phyloP scores from a whole-genome alignment of 768 basidiomycete genomes.

The Imleria badia region DNA sequence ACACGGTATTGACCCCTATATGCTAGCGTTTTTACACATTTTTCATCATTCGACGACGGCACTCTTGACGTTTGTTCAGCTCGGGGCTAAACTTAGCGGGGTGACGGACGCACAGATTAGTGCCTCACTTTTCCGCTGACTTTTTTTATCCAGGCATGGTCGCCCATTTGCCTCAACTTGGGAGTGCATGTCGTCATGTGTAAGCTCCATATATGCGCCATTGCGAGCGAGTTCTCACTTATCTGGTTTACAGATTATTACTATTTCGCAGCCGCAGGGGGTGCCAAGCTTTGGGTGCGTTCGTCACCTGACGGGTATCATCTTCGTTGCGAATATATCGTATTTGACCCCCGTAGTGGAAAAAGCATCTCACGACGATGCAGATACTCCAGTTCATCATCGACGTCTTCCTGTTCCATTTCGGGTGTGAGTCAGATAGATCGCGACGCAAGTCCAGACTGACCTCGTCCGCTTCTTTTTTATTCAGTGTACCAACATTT shows the following conservation, averaged over 20 bases:
- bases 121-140: background rate
- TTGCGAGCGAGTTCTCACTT: background rate
- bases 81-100: conserved; percentile 85
- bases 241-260: conserved; percentile 76
- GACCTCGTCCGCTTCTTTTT: background rate
- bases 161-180: conserved; percentile 83
- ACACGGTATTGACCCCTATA: background rate
- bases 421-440: conserved; percentile 20
- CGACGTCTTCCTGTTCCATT: conserved; percentile 20
- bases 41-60: conserved; percentile 98
- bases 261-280: conserved; percentile 92
- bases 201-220: conserved; percentile 39
- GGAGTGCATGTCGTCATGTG: conserved; percentile 95
- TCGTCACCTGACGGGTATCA: background rate
- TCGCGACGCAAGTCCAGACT: background rate
- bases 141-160: conserved; percentile 71
- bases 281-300: conserved; percentile 25
- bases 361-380: conserved; percentile 25
- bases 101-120: conserved; percentile 36
- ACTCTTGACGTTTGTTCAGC: conserved; percentile 85
- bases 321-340: background rate
- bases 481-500: conserved; percentile 27
- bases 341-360: conserved; percentile 21
- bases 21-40: conserved; percentile 88
- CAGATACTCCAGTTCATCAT: conserved; percentile 30